Base-by-base conservation (phyloP, 78 protist species). In the Dictyostelium discoideum region DNA sequence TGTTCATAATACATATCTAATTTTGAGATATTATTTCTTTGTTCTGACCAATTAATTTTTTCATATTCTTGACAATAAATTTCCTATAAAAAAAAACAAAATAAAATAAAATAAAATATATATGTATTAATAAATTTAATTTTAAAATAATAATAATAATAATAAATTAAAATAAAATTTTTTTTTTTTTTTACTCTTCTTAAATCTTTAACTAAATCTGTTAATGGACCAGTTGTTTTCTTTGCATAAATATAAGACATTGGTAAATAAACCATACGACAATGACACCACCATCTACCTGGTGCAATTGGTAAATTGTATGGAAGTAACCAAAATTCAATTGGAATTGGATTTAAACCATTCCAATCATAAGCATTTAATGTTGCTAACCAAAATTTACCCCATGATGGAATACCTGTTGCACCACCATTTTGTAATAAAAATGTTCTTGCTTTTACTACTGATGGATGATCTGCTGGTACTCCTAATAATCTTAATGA, bases 251-350 rank as follows among this genome's bases (percentile, higher is more conserved):
- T 18, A 84, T 97, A 98, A 63, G 92, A 22, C 98, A 98, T 98
- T 24, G 99, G 99, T n/a, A 98, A 65, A 84, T 98, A 98, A 40
- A 98, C 99, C 92, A 97, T 94, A 50, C 99, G 96, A 83, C 98
- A 92, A 97, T 98, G 99, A 74, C 99, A 97, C 98, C 99, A 97
- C 96, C 93, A 69, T 42, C 98, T 74, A 29, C 96, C 92, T 24
- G 98, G 98, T 72, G 97, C 97, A 48, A 98, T 37, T 39, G 98
- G 98, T 10, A 96, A 6, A 29, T 85, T 84, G 67, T 96, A 79
- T 6, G 99, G 99, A 20, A 98, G 93, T 39, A 92, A 26, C 99
- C 98, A 98, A 60, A 97, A 72, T 92, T 98, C 99, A 3, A 98
- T 97, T 14, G 98, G 93, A 39, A 98, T 42, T 44, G 98, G 96